Evolutionary conservation across 225 moss, liverwort and hornwort genomes (phyloP).

Genomic region (Polytrichum commune): DNA sequence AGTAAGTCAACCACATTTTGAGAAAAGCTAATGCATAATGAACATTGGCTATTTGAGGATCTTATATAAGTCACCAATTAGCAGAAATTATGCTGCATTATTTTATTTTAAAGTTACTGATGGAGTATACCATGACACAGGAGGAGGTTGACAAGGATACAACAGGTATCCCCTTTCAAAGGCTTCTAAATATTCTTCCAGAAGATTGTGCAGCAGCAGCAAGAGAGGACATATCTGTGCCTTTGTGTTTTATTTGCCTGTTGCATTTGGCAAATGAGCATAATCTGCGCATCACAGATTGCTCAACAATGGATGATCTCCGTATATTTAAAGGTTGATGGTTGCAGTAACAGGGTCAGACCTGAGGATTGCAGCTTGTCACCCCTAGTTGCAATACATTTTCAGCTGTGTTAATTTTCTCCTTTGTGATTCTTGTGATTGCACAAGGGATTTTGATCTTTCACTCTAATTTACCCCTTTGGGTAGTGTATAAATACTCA

Average conservation of each 20-base stretch:
- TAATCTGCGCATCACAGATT: conserved; percentile 65
- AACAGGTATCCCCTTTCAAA: conserved; percentile 69
- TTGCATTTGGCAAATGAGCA: conserved; percentile 96
- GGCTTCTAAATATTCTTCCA: conserved; percentile 66
- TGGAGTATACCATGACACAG: conserved; percentile 2
- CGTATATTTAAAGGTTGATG: conserved; percentile 47
- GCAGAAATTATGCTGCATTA: too few species aligned
- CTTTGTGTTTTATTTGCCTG: conserved; percentile 89
- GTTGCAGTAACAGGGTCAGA: not conserved
- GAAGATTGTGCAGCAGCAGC: conserved; percentile 79
- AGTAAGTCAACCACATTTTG: too few species aligned
- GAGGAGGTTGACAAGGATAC: conserved; percentile 32
- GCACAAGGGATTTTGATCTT: too few species aligned
- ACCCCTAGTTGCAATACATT: too few species aligned
- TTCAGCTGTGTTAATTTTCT: too few species aligned
- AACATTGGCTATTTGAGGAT: too few species aligned
- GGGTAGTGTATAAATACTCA: too few species aligned
- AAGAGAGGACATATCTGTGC: conserved; percentile 86
- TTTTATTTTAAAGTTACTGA: too few species aligned
- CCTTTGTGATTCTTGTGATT: too few species aligned
- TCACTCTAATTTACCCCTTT: too few species aligned
- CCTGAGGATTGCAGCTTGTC: not conserved
- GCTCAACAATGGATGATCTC: conserved; percentile 80
- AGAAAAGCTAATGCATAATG: too few species aligned
- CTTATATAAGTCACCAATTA: too few species aligned